phyloP scores from a whole-genome alignment of 345 rosid species.

The Populus euphratica region DNA sequence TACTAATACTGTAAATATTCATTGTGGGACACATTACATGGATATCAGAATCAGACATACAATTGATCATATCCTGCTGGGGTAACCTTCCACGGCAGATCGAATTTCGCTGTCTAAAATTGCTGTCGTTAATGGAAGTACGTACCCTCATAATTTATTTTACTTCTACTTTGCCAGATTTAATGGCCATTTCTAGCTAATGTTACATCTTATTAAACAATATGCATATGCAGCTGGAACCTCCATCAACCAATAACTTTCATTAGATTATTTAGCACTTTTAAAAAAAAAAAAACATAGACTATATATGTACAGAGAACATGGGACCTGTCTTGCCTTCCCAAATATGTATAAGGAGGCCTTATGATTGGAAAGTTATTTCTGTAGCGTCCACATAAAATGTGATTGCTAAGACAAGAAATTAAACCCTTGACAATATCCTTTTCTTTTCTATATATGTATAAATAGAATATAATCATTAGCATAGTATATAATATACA shows the following conservation, averaged over 20 bases:
- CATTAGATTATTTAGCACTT: too few relatives aligned
- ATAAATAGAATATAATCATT: too few relatives aligned
- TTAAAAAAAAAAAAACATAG: too few relatives aligned
- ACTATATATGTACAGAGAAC: too few relatives aligned
- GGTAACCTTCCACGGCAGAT: constrained; percentile 5
- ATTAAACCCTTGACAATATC: too few relatives aligned
- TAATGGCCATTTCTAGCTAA: too few relatives aligned
- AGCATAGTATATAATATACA: too few relatives aligned
- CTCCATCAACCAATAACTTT: neutral
- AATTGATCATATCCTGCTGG: constrained; percentile 6
- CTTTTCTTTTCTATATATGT: too few relatives aligned
- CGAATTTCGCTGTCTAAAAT: neutral
- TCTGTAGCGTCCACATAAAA: neutral
- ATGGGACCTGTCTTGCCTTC: neutral
- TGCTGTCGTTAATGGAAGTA: too few relatives aligned
- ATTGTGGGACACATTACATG: constrained; percentile 18
- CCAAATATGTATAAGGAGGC: neutral
- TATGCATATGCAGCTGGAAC: neutral
- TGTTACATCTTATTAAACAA: too few relatives aligned
- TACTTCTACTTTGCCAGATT: neutral
- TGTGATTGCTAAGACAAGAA: neutral
- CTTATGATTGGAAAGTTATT: neutral
- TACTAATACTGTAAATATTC: neutral
- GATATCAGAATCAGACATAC: neutral
- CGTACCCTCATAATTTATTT: neutral